Evolutionary conservation across 768 basidiomycete genomes (phyloP), one percentile per base, ranked within the genome.

Genomic region (Boletus bicolor): DNA sequence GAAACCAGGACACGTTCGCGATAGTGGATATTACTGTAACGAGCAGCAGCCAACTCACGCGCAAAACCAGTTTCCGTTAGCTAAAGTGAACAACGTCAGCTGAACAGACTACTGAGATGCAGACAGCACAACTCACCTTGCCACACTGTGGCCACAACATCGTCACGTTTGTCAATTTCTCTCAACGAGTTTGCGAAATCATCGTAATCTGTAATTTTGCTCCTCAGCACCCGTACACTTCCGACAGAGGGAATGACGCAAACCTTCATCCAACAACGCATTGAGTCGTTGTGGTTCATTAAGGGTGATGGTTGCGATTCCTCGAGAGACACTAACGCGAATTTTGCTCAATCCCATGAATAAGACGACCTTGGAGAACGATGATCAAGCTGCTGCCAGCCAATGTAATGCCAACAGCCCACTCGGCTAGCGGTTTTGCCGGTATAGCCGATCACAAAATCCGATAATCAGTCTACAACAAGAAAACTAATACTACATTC

Each of bases 41-140:
- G 15, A 41, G n/a, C 26, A 41, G 46, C 53, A 41, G 34, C 5
- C 17, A 24, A 71, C 85, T 64, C 65, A 87, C 86, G 86, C 79
- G 73, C 85, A 89, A 68, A 89, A 88, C 85, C 85, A 88, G 57
- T 75, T 79, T 3, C 87, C 87, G 35, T 75, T 83, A 10, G 83
- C 86, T 86, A 44, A 5, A 44, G 14, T 19, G 19, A 38, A 38
- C 44, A 30, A 42, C 2, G 14, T 49, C 43, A 50, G 41, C 6
- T 19, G 35, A n/a, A 36, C 11, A 36, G 21, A 15, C 11, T 17
- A 42, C 14, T 28, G 42, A 32, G 12, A 28, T 15, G 42, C 26
- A 19, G 35, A 30, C 14, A 28, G 19, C 10, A 34, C 7, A 34
- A 51, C 59, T 48, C 56, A 80, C 86, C 86, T 76, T 87, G 87